Conservation (phyloP, 2,329 filamentous ascomycete species). For the Fusarium chuoi region DNA sequence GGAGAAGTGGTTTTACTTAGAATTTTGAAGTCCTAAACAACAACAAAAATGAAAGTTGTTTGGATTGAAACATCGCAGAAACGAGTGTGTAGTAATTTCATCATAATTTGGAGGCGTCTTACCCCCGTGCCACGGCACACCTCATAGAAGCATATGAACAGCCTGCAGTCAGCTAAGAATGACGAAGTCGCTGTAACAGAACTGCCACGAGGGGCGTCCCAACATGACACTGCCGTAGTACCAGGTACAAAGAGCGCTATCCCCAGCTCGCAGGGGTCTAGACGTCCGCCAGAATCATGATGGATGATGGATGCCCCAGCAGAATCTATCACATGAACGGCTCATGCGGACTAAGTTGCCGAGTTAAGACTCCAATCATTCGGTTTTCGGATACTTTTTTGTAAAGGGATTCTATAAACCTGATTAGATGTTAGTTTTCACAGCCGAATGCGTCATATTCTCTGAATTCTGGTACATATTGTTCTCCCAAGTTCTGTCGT, state of each 20-base stretch:
- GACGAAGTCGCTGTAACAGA: slow-evolving; percentile 30
- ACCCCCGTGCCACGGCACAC: background rate
- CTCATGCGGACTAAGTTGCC: slow-evolving; percentile 23
- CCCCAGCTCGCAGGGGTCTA: slow-evolving; percentile 31
- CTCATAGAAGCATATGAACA: slow-evolving; percentile 8
- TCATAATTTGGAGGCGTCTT: slow-evolving; percentile 9
- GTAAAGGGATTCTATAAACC: background rate
- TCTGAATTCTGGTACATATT: background rate
- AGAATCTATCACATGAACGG: slow-evolving; percentile 37
- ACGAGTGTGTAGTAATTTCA: background rate
- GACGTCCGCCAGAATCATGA: slow-evolving; percentile 26
- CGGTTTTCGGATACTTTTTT: background rate
- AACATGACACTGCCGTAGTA: slow-evolving; percentile 28
- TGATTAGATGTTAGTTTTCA: background rate
- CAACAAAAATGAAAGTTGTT: background rate
- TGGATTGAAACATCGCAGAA: background rate
- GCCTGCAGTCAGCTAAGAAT: slow-evolving; percentile 16
- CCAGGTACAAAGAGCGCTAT: slow-evolving; percentile 26
- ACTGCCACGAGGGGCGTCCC: slow-evolving; percentile 20
- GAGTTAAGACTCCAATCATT: slow-evolving; percentile 19
- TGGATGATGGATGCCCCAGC: slow-evolving; percentile 27
- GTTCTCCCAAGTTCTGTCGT: background rate
- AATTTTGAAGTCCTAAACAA: background rate
- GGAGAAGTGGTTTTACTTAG: background rate
- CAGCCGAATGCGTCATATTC: slow-evolving; percentile 10